Evolutionary conservation across 2,329 filamentous ascomycete species (phyloP).

Genomic region (Colletotrichum camelliae): DNA sequence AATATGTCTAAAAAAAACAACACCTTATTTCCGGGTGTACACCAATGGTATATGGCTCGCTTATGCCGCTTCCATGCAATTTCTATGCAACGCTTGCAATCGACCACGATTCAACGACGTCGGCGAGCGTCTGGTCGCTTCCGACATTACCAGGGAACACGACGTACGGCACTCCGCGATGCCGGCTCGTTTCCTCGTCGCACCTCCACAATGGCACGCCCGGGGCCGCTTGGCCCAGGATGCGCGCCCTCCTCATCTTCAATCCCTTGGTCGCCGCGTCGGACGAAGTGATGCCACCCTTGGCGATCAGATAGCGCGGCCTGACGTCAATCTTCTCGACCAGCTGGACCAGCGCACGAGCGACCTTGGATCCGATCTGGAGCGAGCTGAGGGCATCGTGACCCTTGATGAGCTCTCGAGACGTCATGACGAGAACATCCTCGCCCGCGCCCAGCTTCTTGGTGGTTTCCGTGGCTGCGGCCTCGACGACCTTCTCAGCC

Average conservation of each 20-base stretch:
- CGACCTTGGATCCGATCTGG: constrained; percentile 59
- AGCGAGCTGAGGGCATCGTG: constrained; percentile 55
- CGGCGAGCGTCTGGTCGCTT: constrained; percentile 48
- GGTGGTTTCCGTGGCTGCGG: constrained; percentile 23
- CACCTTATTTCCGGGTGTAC: not conserved
- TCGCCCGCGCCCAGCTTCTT: constrained; percentile 43
- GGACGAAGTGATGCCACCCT: constrained; percentile 64
- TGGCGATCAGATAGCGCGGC: constrained; percentile 63
- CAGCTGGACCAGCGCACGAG: constrained; percentile 55
- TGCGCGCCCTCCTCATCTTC: constrained; percentile 55
- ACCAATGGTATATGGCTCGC: not conserved
- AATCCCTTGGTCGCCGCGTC: constrained; percentile 64
- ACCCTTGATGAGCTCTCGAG: constrained; percentile 50
- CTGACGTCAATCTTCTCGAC: constrained; percentile 49
- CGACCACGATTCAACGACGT: constrained; percentile 40
- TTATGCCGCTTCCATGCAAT: not conserved
- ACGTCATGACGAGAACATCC: constrained; percentile 66
- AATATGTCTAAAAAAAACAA: not conserved
- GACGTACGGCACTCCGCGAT: constrained; percentile 57
- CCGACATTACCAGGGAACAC: constrained; percentile 66
- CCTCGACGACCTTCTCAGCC: constrained; percentile 1
- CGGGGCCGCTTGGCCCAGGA: constrained; percentile 62
- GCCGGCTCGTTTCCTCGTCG: constrained; percentile 55
- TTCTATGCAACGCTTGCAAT: not conserved
- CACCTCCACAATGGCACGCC: constrained; percentile 66